Evolutionary conservation across 2,329 filamentous ascomycete genomes (phyloP), one percentile per base, ranked within the genome.

Genomic region (Pestalotiopsis sp.): DNA sequence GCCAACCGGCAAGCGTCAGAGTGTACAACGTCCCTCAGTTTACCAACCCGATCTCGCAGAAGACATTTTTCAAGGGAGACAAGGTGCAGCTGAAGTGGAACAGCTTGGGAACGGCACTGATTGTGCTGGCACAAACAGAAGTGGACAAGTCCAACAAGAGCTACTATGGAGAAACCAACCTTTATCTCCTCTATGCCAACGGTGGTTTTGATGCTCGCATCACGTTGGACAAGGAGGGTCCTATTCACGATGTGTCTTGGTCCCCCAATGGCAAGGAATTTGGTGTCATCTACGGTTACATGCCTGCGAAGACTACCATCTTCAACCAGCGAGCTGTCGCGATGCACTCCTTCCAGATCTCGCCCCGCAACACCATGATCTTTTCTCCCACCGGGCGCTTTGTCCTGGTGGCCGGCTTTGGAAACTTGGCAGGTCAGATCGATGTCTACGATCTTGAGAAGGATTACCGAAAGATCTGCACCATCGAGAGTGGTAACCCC

Each of bases 21-120:
- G 93, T 98, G 70, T 99, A 92, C 85, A 94, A 95, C 74, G 93
- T 98, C 45, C 95, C 96, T 57, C 88, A 96, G 75, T 98, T 98
- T 83, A 88, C 83, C 72, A 85, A 84, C 66, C 91, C 95, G 4
- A 91, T 97, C 64, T 98, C 95, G 52, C 95, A 98, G 80, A 99
- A 99, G 90, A 98, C 92, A 1, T 99, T 99, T 80, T 99, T 94
- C 90, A 99, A 99, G 85, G 95, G 95, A 72, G 96, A 99, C 86
- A 98, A 98, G 85, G 95, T 99, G 62, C 94, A 98, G 82, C 85
- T 99, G 78, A 98, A 98, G 85, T 99, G 96, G 96, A 99, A 99
- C 83, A 89, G 92, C 74, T 86, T 94, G 71, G 96, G 96, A 66
- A 97, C 95, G 49, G 95, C 92, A 79, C 83, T 98, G 78, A 92